Evolutionary conservation across 768 basidiomycete genomes (phyloP).

Genomic region (Pholiota molesta): DNA sequence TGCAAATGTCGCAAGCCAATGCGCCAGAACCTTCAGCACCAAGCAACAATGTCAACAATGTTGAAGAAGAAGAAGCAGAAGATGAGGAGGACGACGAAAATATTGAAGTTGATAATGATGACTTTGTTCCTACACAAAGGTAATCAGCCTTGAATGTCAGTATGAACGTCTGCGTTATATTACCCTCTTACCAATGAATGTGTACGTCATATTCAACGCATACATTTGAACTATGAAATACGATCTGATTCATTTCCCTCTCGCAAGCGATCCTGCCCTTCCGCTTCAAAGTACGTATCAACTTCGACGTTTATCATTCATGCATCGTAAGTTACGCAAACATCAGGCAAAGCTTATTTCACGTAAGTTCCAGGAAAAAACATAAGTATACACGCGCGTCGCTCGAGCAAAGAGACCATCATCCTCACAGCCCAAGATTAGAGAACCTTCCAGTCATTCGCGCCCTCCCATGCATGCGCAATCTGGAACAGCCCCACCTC

Average conservation of each 20-base stretch:
- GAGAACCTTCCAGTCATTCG: constrained; percentile 24
- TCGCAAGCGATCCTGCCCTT: background rate
- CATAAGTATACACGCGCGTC: too few relatives aligned
- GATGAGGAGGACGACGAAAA: constrained; percentile 27
- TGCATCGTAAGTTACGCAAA: background rate
- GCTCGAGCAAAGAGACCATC: too few relatives aligned
- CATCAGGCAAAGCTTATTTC: too few relatives aligned
- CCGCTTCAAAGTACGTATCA: background rate
- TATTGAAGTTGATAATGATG: constrained; percentile 32
- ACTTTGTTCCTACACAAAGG: constrained; percentile 44
- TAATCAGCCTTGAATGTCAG: constrained; percentile 20
- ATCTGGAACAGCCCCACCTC: constrained; percentile 32
- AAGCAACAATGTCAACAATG: background rate
- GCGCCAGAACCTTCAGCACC: constrained; percentile 13
- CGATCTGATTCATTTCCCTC: background rate
- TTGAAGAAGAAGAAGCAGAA: constrained; percentile 19
- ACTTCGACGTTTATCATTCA: background rate
- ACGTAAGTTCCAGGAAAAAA: too few relatives aligned
- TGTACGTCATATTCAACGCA: background rate
- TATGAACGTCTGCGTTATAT: background rate
- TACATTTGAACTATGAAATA: background rate
- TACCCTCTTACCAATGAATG: background rate
- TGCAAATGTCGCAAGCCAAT: constrained; percentile 8
- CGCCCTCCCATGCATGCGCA: constrained; percentile 30
- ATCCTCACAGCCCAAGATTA: too few relatives aligned